Percentiles rank a stretch among this genome's conserved stretches.
Evolutionary conservation across 768 basidiomycete species (phyloP).

Genomic region (Peribolospora baueri): DNA sequence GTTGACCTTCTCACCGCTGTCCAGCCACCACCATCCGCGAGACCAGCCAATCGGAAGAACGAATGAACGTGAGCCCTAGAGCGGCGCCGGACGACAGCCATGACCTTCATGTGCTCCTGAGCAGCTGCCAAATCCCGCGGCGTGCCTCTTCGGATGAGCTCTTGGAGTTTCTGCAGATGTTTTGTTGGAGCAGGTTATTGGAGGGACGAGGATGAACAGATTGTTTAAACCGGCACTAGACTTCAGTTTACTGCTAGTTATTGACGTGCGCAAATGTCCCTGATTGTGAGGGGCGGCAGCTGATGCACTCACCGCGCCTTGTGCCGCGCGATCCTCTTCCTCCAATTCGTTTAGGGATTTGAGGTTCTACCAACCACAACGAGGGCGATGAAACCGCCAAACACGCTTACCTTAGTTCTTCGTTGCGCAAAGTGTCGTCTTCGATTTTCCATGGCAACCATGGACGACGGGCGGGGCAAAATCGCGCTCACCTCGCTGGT

Average conservation of each 20-base stretch:
- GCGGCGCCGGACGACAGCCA: slow-evolving; percentile 30
- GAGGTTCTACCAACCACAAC: slow-evolving; percentile 33
- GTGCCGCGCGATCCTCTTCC: slow-evolving; percentile 77
- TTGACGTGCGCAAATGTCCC: background rate
- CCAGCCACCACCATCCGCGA: no score
- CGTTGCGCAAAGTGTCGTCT: no score
- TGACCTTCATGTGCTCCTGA: slow-evolving; percentile 86
- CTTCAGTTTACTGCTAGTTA: background rate
- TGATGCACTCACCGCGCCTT: slow-evolving; percentile 36
- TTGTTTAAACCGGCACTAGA: background rate
- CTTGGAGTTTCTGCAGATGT: slow-evolving; percentile 53
- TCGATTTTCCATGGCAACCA: no score
- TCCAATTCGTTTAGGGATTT: slow-evolving; percentile 93
- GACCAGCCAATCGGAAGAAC: background rate
- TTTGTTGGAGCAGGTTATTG: no score
- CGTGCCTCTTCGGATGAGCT: slow-evolving; percentile 82
- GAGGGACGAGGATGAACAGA: background rate
- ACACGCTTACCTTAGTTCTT: no score
- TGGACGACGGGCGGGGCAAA: no score
- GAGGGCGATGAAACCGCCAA: no score
- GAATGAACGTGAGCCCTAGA: background rate
- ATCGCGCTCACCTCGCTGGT: slow-evolving; percentile 19
- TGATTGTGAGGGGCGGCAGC: no score
- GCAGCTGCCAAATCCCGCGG: slow-evolving; percentile 85
- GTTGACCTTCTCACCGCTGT: no score